These are phyloP conservation scores for Cyberlindnera samutprakarnensis DNA, from an alignment of 805 yeast genomes.

Conservation along the genomic window DNA sequence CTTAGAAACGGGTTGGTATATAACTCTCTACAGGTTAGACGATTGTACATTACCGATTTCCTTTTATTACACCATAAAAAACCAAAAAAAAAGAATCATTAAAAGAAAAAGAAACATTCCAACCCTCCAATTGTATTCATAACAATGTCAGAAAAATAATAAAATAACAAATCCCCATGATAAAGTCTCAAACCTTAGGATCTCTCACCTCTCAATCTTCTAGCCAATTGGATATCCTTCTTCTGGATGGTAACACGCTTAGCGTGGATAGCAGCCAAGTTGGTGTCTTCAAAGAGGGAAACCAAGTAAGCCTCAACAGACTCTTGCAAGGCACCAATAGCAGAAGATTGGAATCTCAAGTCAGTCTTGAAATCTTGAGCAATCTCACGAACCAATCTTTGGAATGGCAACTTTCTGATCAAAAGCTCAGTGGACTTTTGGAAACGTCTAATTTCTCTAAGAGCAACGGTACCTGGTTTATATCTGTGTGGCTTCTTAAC, in stretches of 20 bases:
- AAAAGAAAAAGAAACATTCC: too few relatives aligned
- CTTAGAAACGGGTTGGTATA: conserved; percentile 32
- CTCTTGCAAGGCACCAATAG: conserved; percentile 95
- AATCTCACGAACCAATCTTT: conserved; percentile 90
- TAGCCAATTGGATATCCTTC: conserved; percentile 96
- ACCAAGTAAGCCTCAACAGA: conserved; percentile 97
- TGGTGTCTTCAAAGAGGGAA: conserved; percentile 92
- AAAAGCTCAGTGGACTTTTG: conserved; percentile 91
- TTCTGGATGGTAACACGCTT: conserved; percentile 98
- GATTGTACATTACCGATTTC: conserved; percentile 16
- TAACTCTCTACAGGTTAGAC: too few relatives aligned
- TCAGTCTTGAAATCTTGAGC: conserved; percentile 91
- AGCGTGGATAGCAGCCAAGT: conserved; percentile 88
- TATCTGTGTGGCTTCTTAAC: conserved; percentile 92
- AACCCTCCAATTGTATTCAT: too few relatives aligned
- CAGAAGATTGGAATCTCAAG: conserved; percentile 93
- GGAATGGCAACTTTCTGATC: conserved; percentile 94
- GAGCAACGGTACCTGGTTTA: conserved; percentile 94
- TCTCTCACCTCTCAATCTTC: conserved; percentile 97
- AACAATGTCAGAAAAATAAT: too few relatives aligned
- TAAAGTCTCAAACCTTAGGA: conserved; percentile 35
- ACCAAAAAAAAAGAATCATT: too few relatives aligned
- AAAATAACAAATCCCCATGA: too few relatives aligned
- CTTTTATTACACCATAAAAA: too few relatives aligned
- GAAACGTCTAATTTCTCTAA: conserved; percentile 94